A percentile compares a stretch with the other conserved stretches of the same genome.
These are phyloP conservation scores for Carnegiea gigantea DNA, from an alignment of 179 eudicot species.

Conservation along the genomic window DNA sequence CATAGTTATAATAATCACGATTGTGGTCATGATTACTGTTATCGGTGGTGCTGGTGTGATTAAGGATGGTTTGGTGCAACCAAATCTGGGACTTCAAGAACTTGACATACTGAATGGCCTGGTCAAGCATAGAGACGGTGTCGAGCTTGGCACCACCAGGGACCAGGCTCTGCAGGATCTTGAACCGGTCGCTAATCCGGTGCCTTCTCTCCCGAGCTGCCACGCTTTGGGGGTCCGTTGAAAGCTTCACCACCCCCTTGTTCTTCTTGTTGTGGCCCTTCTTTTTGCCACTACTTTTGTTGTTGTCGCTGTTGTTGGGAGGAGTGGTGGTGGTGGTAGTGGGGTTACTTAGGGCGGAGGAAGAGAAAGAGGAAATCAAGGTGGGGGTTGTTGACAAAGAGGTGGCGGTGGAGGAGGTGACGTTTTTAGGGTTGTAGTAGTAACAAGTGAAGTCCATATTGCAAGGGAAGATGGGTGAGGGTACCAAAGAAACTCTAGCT, in stretches of 20 bases:
- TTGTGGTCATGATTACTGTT: background rate
- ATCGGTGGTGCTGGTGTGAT: background rate
- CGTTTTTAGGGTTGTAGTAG: conserved; percentile 20
- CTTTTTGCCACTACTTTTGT: conserved; percentile 2
- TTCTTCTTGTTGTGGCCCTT: conserved; percentile 15
- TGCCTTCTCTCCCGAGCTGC: conserved; percentile 81
- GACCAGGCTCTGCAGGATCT: conserved; percentile 64
- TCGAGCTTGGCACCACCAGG: conserved; percentile 85
- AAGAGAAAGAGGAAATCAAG: conserved; percentile 20
- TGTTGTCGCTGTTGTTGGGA: background rate
- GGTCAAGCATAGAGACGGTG: conserved; percentile 77
- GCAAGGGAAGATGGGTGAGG: background rate
- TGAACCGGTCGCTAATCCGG: conserved; percentile 66
- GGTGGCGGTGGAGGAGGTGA: background rate
- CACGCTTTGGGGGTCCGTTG: conserved; percentile 87
- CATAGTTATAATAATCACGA: background rate
- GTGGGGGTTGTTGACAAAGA: conserved; percentile 14
- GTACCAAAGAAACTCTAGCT: background rate
- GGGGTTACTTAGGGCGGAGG: conserved; percentile 7
- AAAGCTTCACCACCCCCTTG: conserved; percentile 41
- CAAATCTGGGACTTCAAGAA: conserved; percentile 63
- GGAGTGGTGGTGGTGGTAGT: background rate
- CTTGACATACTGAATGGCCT: conserved; percentile 77
- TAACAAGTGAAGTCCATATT: conserved; percentile 22
- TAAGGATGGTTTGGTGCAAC: conserved; percentile 53